Evolutionary conservation across 106 monocot genomes (phyloP).

Genomic region (Allium cepa): DNA sequence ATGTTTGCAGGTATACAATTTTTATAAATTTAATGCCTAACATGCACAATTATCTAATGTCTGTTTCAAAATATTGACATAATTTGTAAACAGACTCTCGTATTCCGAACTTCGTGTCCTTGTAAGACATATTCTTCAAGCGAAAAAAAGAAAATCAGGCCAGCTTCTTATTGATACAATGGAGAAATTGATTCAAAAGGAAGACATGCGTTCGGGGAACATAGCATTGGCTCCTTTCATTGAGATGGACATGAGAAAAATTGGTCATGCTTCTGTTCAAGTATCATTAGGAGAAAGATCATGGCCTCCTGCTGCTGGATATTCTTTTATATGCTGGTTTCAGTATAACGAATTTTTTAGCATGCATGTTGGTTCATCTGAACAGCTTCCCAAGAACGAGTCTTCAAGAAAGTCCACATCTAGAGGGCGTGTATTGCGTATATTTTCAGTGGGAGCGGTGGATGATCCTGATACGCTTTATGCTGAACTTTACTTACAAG

Average conservation of each 20-base stretch:
- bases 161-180: constrained; percentile 85
- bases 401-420: constrained; percentile 25
- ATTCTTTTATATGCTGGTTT: constrained; percentile 99
- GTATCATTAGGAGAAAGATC: constrained; percentile 96
- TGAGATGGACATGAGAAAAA: constrained; percentile 92
- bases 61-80: no score
- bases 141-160: constrained; percentile 60
- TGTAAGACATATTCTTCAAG: constrained; percentile 77
- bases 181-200: constrained; percentile 66
- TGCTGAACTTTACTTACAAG: constrained; percentile 82
- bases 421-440: constrained; percentile 42
- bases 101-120: constrained; percentile 80
- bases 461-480: constrained; percentile 70
- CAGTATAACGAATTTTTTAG: constrained; percentile 63
- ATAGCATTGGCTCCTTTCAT: constrained; percentile 83
- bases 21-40: no score
- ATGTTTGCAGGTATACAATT: no score
- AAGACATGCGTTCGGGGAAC: constrained; percentile 53
- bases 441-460: constrained; percentile 86
- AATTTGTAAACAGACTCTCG: constrained; percentile 47
- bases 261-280: constrained; percentile 86
- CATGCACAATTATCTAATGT: no score
- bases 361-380: constrained; percentile 46
- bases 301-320: constrained; percentile 99
- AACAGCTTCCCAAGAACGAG: constrained; percentile 27